Base-by-base conservation (phyloP, 805 yeast genomes). In the Candida namnaoensis region DNA sequence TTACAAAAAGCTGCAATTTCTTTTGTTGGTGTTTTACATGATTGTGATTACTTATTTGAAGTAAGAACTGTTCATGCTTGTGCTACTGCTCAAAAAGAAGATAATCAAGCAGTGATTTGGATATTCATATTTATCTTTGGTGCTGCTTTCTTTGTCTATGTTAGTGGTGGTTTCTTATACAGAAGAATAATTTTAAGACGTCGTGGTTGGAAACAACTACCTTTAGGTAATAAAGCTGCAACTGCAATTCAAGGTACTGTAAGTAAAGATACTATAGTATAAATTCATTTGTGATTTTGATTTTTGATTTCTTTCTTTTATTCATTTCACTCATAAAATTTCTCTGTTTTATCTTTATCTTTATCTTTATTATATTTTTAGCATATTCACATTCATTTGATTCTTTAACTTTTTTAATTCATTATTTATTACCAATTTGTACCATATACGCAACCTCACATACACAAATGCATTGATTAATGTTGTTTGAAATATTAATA, bases 51-150 rank as follows among this genome's bases (percentile, higher is more conserved):
- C 58, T 75, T 82, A 54, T 88, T 88, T 58, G 96, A 88, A 54
- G 88, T 87, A 30, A 65, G 88, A 48, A 84, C 95, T 4, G 78
- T 85, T 36, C 83, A 81, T 61, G 96, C 95, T 0, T 88, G 96
- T 60, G 86, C 95, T 0, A 82, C 88, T 1, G 78, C 85, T 9
- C 78, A 80, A 40, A 74, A 78, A 50, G 75, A 71, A 11, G 81
- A 80, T 52, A 78, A 82, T 45, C 60, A 75, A 41, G 80, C 81
- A 14, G 78, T 81, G 4, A 70, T 82, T 40, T 76, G 85, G 67
- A 78, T 83, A 38, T 80, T 83, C 48, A 46, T 76, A 14, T 64
- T 77, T 35, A 80, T 82, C 40, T 47, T 68, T 24, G 47, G 64
- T 7, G 62, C 69, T 28, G 73, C 72, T 1, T 47, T 65, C 5